phyloP scores from a whole-genome alignment of 306 rosid species.

The Ormosia emarginata region DNA sequence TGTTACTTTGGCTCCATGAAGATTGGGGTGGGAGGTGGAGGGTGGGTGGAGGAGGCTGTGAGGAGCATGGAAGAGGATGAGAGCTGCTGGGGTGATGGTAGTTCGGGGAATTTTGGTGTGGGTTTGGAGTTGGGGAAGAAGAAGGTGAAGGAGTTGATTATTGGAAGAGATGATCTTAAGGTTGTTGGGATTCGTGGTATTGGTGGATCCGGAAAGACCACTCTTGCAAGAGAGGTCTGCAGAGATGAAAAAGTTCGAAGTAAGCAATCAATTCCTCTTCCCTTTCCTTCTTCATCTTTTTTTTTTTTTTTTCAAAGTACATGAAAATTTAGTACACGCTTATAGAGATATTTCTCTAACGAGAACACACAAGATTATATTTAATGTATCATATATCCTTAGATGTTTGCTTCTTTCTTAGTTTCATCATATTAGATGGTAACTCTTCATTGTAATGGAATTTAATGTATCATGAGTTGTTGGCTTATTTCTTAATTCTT shows the following conservation, averaged over 20 bases:
- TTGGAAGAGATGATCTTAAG: conserved; percentile 39
- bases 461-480: neutral
- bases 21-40: conserved; percentile 58
- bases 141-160: conserved; percentile 58
- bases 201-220: conserved; percentile 96
- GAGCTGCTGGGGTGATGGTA: conserved; percentile 28
- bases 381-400: neutral
- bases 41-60: conserved; percentile 79
- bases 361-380: neutral
- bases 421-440: neutral
- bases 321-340: neutral
- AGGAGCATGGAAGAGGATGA: conserved; percentile 58
- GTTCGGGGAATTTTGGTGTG: conserved; percentile 44
- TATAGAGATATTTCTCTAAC: neutral
- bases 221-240: conserved; percentile 72
- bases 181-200: conserved; percentile 74
- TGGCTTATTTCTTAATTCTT: neutral
- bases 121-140: conserved; percentile 60
- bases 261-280: conserved; percentile 27
- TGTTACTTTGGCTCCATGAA: conserved; percentile 54
- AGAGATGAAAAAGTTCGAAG: conserved; percentile 69
- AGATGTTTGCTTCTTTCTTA: neutral
- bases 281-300: neutral
- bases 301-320: neutral
- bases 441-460: neutral